These are phyloP conservation scores for Pilobolus umbonatus DNA, from an alignment of 192 early-diverging fungal genomes.

Conservation along the genomic window DNA sequence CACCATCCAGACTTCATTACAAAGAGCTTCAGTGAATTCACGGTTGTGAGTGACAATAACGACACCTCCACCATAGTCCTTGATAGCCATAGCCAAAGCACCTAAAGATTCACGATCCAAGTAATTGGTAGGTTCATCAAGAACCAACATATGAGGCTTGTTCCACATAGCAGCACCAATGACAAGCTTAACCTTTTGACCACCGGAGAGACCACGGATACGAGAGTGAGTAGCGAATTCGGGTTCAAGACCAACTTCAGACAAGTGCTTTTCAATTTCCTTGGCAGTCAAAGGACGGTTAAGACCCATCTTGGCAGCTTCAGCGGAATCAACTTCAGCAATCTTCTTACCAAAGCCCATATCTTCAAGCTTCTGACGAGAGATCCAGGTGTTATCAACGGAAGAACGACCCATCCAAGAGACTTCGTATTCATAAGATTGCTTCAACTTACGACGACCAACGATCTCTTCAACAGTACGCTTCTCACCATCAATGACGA, in stretches of 20 bases:
- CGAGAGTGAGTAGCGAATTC: slow-evolving; percentile 71
- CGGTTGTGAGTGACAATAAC: slow-evolving; percentile 83
- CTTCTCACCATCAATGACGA: slow-evolving; percentile 56
- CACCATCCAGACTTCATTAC: slow-evolving; percentile 71
- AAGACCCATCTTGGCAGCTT: slow-evolving; percentile 70
- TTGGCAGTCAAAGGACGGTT: slow-evolving; percentile 67
- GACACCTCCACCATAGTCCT: slow-evolving; percentile 74
- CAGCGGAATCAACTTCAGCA: slow-evolving; percentile 64
- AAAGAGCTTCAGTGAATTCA: slow-evolving; percentile 73
- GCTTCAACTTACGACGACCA: slow-evolving; percentile 76
- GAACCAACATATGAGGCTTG: slow-evolving; percentile 84
- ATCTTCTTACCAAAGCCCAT: slow-evolving; percentile 75
- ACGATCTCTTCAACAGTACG: slow-evolving; percentile 55
- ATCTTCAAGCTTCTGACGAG: slow-evolving; percentile 66
- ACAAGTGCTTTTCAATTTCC: slow-evolving; percentile 69
- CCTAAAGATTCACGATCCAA: slow-evolving; percentile 62
- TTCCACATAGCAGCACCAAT: slow-evolving; percentile 83
- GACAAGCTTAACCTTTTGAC: slow-evolving; percentile 86
- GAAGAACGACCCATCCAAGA: slow-evolving; percentile 59
- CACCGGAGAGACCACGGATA: slow-evolving; percentile 70
- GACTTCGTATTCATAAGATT: slow-evolving; percentile 81
- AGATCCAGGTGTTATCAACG: slow-evolving; percentile 69
- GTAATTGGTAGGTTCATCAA: slow-evolving; percentile 86
- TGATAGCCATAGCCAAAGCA: slow-evolving; percentile 69
- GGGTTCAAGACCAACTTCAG: slow-evolving; percentile 70